These are phyloP conservation scores for Podaxis sp. DNA, from an alignment of 768 basidiomycete species.

Conservation along the genomic window DNA sequence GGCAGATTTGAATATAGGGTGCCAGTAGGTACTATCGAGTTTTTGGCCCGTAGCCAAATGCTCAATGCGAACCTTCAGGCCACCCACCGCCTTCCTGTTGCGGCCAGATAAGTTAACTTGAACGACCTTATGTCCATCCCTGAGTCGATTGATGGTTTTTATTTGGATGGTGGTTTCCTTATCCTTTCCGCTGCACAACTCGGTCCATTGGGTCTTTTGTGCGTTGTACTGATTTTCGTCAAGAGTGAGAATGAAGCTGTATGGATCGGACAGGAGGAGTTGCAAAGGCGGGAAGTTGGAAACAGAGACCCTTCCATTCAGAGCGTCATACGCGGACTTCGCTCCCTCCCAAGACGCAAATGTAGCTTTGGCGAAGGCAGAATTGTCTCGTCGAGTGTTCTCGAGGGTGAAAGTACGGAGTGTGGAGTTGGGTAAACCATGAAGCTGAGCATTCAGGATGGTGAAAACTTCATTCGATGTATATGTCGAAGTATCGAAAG, in stretches of 20 bases:
- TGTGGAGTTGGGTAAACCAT: neutral
- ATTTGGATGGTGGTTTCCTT: conserved; percentile 19
- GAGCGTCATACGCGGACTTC: conserved; percentile 32
- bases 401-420: conserved; percentile 9
- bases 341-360: conserved; percentile 52
- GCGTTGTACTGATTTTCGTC: conserved; percentile 47
- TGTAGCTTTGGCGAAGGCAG: conserved; percentile 32
- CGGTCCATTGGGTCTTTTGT: conserved; percentile 48
- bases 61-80: conserved; percentile 60
- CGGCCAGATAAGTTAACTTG: conserved; percentile 44
- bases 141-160: conserved; percentile 28
- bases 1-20: conserved; percentile 34
- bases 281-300: conserved; percentile 32
- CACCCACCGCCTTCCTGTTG: conserved; percentile 51
- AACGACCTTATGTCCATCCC: conserved; percentile 24
- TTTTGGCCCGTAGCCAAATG: conserved; percentile 48
- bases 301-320: conserved; percentile 30
- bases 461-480: conserved; percentile 8
- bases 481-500: neutral
- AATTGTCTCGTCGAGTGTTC: neutral
- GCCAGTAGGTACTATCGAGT: conserved; percentile 46
- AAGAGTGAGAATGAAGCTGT: conserved; percentile 50
- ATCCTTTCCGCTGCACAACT: conserved; percentile 36
- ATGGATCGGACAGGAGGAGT: conserved; percentile 45
- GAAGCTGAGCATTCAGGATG: conserved; percentile 7